Evolutionary conservation across 129 eudicot genomes (phyloP).

Genomic region (Artemisia tridentata): DNA sequence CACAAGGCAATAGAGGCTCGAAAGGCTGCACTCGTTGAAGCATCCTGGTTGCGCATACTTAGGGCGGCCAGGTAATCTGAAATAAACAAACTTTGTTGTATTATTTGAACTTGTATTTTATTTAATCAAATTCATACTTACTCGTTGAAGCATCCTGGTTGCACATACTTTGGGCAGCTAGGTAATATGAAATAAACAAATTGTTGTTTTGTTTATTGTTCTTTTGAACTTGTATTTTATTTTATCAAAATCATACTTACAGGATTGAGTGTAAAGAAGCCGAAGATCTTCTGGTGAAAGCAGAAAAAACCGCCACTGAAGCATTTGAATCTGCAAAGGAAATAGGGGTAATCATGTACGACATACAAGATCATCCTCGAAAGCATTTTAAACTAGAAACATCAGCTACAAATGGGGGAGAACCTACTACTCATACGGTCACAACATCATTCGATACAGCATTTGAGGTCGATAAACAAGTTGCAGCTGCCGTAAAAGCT

Average conservation of each 20-base stretch:
- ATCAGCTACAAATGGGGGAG: conserved; percentile 49
- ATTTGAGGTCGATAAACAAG: conserved; percentile 95
- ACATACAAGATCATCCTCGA: conserved; percentile 48
- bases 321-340: conserved; percentile 87
- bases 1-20: conserved; percentile 78
- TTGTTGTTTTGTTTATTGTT: neutral
- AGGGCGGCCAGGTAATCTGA: conserved; percentile 63
- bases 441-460: conserved; percentile 82
- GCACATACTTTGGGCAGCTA: conserved; percentile 77
- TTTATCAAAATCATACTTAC: conserved; percentile 11
- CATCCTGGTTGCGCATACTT: conserved; percentile 98
- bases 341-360: conserved; percentile 86
- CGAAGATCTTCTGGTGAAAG: conserved; percentile 53
- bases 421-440: conserved; percentile 49
- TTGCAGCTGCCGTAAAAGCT: conserved; percentile 84
- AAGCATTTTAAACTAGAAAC: conserved; percentile 60
- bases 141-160: conserved; percentile 97
- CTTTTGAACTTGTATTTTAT: neutral
- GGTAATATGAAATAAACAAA: conserved; percentile 38
- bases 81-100: neutral
- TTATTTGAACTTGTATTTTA: neutral
- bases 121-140: too few relatives aligned
- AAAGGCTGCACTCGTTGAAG: conserved; percentile 94
- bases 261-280: conserved; percentile 84
- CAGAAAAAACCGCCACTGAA: conserved; percentile 65